Percentiles rank a stretch among this genome's conserved stretches.
These are phyloP conservation scores for Cladosporium oxysporum DNA, from an alignment of 2,329 filamentous ascomycete genomes.

Conservation along the genomic window DNA sequence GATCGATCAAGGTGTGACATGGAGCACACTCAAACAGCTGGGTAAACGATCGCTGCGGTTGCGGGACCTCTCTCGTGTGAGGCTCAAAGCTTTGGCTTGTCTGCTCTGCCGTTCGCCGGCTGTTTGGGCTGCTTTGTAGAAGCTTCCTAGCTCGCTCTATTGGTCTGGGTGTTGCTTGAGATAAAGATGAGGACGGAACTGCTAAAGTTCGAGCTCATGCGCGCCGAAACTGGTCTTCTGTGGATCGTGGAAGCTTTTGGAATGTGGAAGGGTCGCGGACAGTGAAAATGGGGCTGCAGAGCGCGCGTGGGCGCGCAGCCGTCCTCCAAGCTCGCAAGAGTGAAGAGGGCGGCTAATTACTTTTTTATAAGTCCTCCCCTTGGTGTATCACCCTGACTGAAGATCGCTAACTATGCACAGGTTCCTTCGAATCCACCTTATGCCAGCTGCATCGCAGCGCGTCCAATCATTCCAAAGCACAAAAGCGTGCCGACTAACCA, in stretches of 20 bases:
- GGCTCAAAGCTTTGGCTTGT: conserved; percentile 95
- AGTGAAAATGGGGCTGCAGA: conserved; percentile 18
- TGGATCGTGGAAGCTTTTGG: conserved; percentile 1
- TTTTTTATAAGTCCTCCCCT: conserved; percentile 44
- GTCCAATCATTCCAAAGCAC: conserved; percentile 35
- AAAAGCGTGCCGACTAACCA: conserved; percentile 35
- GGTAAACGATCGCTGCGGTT: conserved; percentile 34
- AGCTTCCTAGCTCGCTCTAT: conserved; percentile 24
- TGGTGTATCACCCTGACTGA: not conserved
- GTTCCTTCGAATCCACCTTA: conserved; percentile 2
- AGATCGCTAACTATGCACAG: conserved; percentile 30
- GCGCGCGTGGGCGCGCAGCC: conserved; percentile 23
- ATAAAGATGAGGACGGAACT: not conserved
- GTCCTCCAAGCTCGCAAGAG: conserved; percentile 28
- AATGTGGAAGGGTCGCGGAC: not conserved
- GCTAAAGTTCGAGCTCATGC: not conserved
- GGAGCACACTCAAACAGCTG: not conserved
- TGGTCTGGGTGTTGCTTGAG: conserved; percentile 6
- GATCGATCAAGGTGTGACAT: not conserved
- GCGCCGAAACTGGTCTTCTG: not conserved
- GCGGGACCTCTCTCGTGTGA: conserved; percentile 88
- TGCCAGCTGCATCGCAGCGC: conserved; percentile 35
- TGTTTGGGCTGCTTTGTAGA: not conserved
- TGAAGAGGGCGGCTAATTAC: conserved; percentile 32
- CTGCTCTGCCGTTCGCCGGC: conserved; percentile 45